Conservation (phyloP, 345 rosid genomes). For the Eucalyptus decipiens region DNA sequence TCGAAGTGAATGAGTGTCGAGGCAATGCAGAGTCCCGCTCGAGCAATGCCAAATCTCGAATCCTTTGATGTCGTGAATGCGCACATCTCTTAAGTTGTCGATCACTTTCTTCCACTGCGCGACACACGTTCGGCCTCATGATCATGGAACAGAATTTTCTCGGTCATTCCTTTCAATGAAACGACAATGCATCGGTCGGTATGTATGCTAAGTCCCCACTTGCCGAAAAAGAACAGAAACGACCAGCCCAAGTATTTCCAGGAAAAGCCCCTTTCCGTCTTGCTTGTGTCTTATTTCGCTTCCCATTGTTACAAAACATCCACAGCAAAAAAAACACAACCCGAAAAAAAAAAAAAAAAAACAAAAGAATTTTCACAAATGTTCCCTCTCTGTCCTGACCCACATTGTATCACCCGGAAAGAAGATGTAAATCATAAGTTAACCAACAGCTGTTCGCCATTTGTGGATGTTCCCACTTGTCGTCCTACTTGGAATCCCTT, state of each 20-base stretch:
- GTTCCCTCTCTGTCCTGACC: neutral
- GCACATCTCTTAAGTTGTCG: neutral
- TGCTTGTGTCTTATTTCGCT: neutral
- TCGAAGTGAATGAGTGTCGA: neutral
- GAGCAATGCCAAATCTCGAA: neutral
- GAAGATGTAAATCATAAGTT: neutral
- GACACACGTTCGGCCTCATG: neutral
- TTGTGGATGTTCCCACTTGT: slow-evolving; percentile 12
- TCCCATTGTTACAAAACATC: neutral
- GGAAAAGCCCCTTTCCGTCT: neutral
- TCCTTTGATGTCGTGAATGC: neutral
- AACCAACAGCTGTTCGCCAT: slow-evolving; percentile 19
- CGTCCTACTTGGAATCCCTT: slow-evolving; percentile 5
- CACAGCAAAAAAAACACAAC: neutral
- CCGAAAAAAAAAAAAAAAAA: neutral
- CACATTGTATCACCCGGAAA: neutral
- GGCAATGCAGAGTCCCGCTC: neutral
- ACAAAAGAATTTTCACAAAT: neutral
- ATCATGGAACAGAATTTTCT: neutral
- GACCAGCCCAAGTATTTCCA: neutral
- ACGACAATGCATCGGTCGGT: neutral
- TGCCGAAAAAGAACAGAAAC: neutral
- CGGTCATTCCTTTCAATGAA: neutral
- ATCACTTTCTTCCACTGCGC: neutral
- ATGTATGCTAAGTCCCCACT: neutral